These are phyloP conservation scores for Rhodamnia argentea DNA, from an alignment of 345 rosid genomes.

Conservation along the genomic window DNA sequence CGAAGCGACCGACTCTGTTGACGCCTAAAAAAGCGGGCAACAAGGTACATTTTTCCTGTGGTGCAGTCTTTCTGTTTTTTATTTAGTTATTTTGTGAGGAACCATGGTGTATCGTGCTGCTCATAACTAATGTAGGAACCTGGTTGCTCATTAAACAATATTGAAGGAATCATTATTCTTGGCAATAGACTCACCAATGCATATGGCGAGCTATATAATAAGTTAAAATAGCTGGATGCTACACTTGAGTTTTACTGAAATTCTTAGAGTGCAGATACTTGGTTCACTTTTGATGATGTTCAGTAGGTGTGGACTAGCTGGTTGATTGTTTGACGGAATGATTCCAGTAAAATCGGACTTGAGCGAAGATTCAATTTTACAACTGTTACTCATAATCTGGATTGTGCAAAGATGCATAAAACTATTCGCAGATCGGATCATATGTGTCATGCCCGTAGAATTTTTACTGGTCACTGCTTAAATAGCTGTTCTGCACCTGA, in stretches of 20 bases:
- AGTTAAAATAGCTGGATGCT: not conserved
- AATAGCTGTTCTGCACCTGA: not conserved
- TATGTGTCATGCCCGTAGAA: not conserved
- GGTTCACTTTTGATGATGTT: not conserved
- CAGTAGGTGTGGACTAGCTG: not conserved
- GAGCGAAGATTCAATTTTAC: not conserved
- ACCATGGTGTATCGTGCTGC: not conserved
- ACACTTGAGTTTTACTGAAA: not conserved
- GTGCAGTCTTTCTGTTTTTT: not conserved
- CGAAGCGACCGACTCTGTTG: constrained; percentile 13
- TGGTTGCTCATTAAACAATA: not conserved
- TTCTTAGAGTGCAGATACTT: not conserved
- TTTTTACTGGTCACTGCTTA: not conserved
- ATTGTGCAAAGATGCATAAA: not conserved
- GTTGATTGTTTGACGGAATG: not conserved
- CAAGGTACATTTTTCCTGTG: constrained; percentile 30
- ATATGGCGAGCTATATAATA: not conserved
- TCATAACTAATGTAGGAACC: not conserved
- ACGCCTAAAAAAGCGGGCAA: constrained; percentile 5
- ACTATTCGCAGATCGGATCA: not conserved
- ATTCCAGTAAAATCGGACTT: not conserved
- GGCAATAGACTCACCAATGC: not conserved
- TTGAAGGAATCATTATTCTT: not conserved
- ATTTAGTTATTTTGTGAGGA: not conserved
- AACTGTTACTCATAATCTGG: not conserved